Conservation (phyloP, 1,139 yeast species). For the Hyphopichia pseudoburtonii region DNA sequence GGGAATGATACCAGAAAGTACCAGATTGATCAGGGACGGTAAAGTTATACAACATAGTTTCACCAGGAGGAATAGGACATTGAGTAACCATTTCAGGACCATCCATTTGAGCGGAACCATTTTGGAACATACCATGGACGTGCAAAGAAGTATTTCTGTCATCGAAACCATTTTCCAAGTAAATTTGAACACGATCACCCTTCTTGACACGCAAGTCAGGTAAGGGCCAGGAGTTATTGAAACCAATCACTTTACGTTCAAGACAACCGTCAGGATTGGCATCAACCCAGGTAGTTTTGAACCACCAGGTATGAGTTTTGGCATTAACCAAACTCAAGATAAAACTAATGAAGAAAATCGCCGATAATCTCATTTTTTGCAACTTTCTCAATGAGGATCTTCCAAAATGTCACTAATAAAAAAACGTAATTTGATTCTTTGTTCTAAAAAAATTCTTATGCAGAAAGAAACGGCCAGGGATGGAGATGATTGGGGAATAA, state of each 20-base stretch:
- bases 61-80: slow-evolving; percentile 73
- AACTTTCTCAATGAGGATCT: too few species aligned
- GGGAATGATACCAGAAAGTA: slow-evolving; percentile 84
- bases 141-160: slow-evolving; percentile 61
- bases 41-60: slow-evolving; percentile 63
- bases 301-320: slow-evolving; percentile 52
- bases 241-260: slow-evolving; percentile 57
- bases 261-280: slow-evolving; percentile 67
- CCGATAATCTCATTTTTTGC: slow-evolving; percentile 12
- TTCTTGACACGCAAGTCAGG: slow-evolving; percentile 65
- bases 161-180: slow-evolving; percentile 59
- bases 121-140: slow-evolving; percentile 75
- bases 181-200: slow-evolving; percentile 61
- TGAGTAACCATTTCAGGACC: slow-evolving; percentile 79
- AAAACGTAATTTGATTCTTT: neutral
- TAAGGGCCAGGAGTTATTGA: slow-evolving; percentile 72
- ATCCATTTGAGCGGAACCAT: slow-evolving; percentile 63
- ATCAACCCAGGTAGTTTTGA: slow-evolving; percentile 52
- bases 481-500: slow-evolving; percentile 1
- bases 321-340: slow-evolving; percentile 23
- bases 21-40: slow-evolving; percentile 67
- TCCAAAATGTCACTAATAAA: too few species aligned
- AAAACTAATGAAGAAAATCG: slow-evolving; percentile 10
- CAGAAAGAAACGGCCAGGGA: slow-evolving; percentile 5
- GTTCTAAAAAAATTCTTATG: neutral